Base-by-base conservation (phyloP, 2,329 filamentous ascomycete species). In the Lachnellula cervina region DNA sequence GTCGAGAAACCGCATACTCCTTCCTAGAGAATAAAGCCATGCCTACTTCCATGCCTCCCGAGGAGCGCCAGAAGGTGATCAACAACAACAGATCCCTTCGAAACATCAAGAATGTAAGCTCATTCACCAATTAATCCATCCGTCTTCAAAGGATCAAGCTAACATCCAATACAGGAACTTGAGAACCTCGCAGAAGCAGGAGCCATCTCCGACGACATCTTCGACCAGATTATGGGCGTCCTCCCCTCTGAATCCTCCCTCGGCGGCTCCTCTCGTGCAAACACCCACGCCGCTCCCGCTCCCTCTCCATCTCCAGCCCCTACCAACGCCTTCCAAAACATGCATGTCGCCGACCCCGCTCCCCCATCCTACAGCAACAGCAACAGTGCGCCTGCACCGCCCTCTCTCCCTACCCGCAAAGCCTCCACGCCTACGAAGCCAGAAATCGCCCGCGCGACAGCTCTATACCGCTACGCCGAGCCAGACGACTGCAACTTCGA, bases 181-280 rank as follows among this genome's bases (percentile, higher is more conserved):
- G 91, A 96, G 73, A 88, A 86, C 64, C 88, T 97, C 59, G 82
- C 90, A 64, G 92, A 96, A 71, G 84, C 88, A 68, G 86, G 86
- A 63, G 79, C 92, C 68, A 89, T 97, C 70, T 84, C 81, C 60
- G 85, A 89, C 57, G 76, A 84, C 54, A 84, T 87, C 68, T 90
- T 92, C 70, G 86, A 89, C 67, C 80, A 80, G 51, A 90, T 97
- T 71, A 79, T 86, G 68, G 75, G 78, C 61, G 80, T 89, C 66
- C 85, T 97, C 34, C 93, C 92, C 37, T 74, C 80, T 62, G 88
- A 91, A 69, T 82, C 82, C 16, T 76, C 82, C 19, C 77, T 88
- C 57, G 65, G 67, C 42, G 56, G 50, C 34, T 48, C 63, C 45
- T 48, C 60, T 49, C 58, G 57, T 13, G 42, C 58, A 43, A 59